Base-by-base conservation (phyloP, 176 grass and related monocot genomes). In the Aegilops longissima region DNA sequence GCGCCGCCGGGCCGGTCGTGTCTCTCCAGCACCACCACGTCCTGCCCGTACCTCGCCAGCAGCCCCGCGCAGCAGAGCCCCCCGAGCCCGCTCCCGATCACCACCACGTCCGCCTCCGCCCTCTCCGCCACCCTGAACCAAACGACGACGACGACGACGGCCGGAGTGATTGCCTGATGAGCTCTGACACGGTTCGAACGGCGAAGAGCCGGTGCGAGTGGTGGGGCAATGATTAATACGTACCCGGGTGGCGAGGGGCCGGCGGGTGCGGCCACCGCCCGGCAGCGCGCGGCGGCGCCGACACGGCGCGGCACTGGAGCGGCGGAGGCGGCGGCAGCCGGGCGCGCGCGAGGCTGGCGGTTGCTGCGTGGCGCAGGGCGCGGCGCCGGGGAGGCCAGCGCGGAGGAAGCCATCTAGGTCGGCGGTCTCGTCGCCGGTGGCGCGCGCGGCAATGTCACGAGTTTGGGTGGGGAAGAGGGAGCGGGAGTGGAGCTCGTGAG, bases 1-100 rank as follows among this genome's bases (percentile, higher is more conserved):
- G 92, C 92, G 35, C 97, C 94, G 77, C 94, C 93, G 12, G 94
- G 88, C 12, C 91, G 92, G 84, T 96, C 97, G 77, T 99, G 97
- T 73, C 94, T 96, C 84, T 96, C 97, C 14, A 99, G 92, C 70
- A 94, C 97, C 51, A 99, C 73, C 40, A 94, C 97, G 85, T 99
- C 90, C 54, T 90, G 87, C n/a, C 85, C 82, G 67, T 99, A 99
- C 91, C 97, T 90, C 56, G 97, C 94, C 62, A 96, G 85, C 16
- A 98, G 89, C 1, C 94, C 92, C 0, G 94, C 92, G 85, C 97
- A 99, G 77, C 97, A 99, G 25, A 99, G 82, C 7, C 97, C 92
- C 4, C 90, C 97, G 73, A 98, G 80, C 39, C 94, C 94, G 80
- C 97, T 99, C 27, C 97, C 92, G 69, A 99, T 96, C 52, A 99